Evolutionary conservation across 768 basidiomycete genomes (phyloP).

Genomic region (Epithele typhae): DNA sequence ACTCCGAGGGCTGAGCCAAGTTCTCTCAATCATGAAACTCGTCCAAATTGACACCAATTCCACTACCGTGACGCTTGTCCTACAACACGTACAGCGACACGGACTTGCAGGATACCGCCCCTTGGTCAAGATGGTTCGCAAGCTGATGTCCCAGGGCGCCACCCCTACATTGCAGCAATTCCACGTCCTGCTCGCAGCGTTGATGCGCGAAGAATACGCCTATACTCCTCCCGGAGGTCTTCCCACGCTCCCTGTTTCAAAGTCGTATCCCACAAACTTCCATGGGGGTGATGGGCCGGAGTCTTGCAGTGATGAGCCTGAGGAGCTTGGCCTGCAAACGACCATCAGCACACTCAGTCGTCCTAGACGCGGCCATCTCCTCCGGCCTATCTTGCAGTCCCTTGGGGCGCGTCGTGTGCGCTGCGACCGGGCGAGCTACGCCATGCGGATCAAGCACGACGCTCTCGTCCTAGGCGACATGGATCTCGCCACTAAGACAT

Average conservation of each 20-base stretch:
- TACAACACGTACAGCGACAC: slow-evolving; percentile 44
- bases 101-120: slow-evolving; percentile 41
- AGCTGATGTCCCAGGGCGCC: slow-evolving; percentile 36
- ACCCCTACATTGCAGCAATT: slow-evolving; percentile 54
- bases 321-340: slow-evolving; percentile 45
- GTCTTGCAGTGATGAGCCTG: not conserved
- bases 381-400: slow-evolving; percentile 42
- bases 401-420: slow-evolving; percentile 44
- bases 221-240: slow-evolving; percentile 8
- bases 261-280: not conserved
- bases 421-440: slow-evolving; percentile 54
- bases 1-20: slow-evolving; percentile 38
- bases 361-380: slow-evolving; percentile 27
- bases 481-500: slow-evolving; percentile 45
- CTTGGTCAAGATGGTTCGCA: slow-evolving; percentile 45
- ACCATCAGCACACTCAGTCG: slow-evolving; percentile 36
- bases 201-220: slow-evolving; percentile 43
- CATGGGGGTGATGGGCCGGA: slow-evolving; percentile 7
- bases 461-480: slow-evolving; percentile 29
- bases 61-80: slow-evolving; percentile 50
- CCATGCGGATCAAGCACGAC: slow-evolving; percentile 61
- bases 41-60: slow-evolving; percentile 48
- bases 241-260: not conserved
- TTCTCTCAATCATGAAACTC: slow-evolving; percentile 54
- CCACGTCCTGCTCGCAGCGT: slow-evolving; percentile 47